phyloP scores from a whole-genome alignment of 345 rosid species.

The Acer campestre region DNA sequence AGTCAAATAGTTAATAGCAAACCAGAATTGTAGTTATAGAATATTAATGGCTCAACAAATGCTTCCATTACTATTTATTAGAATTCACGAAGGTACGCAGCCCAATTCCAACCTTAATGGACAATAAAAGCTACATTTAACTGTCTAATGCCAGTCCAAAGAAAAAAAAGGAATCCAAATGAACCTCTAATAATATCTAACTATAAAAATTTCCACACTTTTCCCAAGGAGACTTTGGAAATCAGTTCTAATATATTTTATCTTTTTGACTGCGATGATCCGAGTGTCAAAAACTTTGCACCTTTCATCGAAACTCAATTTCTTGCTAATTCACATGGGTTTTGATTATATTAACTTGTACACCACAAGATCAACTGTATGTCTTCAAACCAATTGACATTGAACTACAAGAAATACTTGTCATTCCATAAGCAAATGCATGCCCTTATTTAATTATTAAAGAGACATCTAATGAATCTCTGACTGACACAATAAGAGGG shows the following conservation, averaged over 20 bases:
- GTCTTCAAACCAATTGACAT: background rate
- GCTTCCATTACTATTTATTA: background rate
- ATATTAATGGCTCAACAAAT: background rate
- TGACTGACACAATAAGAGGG: background rate
- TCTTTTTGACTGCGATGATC: background rate
- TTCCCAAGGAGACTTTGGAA: too few species aligned
- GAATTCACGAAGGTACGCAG: constrained; percentile 9
- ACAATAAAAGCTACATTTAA: background rate
- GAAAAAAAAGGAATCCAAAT: background rate
- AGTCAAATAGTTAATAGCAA: constrained; percentile 2
- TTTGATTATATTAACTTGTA: background rate
- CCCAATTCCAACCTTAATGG: constrained; percentile 3
- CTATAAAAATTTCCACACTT: background rate
- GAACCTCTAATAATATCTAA: background rate
- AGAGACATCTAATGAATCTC: background rate
- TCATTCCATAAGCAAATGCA: background rate
- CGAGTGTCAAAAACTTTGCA: background rate
- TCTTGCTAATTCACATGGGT: background rate
- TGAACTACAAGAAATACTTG: background rate
- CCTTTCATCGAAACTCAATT: background rate
- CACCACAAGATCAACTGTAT: background rate
- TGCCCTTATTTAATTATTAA: background rate
- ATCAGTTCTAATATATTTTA: too few species aligned
- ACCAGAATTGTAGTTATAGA: background rate
- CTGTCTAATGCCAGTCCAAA: background rate